These are phyloP conservation scores for Wickerhamomyces chaumierensis DNA, from an alignment of 805 yeast genomes.

Conservation along the genomic window DNA sequence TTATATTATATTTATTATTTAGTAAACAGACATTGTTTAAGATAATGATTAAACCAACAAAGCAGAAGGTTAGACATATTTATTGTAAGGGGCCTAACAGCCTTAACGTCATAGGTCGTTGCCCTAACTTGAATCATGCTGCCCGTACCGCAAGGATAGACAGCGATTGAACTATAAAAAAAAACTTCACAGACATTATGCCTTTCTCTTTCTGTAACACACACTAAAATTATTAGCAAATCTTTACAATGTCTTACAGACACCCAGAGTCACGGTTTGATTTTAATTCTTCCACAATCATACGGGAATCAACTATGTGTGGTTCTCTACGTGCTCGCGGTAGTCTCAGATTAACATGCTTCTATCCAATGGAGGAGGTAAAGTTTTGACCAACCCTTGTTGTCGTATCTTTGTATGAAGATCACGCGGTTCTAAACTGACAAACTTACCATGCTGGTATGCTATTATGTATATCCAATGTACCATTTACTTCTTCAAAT, in stretches of 20 bases:
- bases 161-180: constrained; percentile 2
- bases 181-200: too few relatives aligned
- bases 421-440: constrained; percentile 72
- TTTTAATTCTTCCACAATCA: constrained; percentile 21
- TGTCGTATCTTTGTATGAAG: constrained; percentile 30
- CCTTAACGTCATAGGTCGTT: too few relatives aligned
- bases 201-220: too few relatives aligned
- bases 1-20: too few relatives aligned
- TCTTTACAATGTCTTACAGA: constrained; percentile 33
- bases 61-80: too few relatives aligned
- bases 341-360: constrained; percentile 53
- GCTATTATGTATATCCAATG: neutral
- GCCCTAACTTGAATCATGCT: constrained; percentile 1
- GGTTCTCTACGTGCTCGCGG: constrained; percentile 79
- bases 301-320: constrained; percentile 13
- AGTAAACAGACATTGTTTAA: too few relatives aligned
- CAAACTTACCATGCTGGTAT: too few relatives aligned
- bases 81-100: too few relatives aligned
- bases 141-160: constrained; percentile 3
- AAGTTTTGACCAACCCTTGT: constrained; percentile 40
- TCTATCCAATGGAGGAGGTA: constrained; percentile 5
- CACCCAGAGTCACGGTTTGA: constrained; percentile 61
- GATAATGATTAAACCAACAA: too few relatives aligned
- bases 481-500: neutral
- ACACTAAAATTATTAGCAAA: constrained; percentile 1